Base-by-base conservation (phyloP, 2,329 filamentous ascomycete genomes). In the Phaeosphaeriaceae sp. region DNA sequence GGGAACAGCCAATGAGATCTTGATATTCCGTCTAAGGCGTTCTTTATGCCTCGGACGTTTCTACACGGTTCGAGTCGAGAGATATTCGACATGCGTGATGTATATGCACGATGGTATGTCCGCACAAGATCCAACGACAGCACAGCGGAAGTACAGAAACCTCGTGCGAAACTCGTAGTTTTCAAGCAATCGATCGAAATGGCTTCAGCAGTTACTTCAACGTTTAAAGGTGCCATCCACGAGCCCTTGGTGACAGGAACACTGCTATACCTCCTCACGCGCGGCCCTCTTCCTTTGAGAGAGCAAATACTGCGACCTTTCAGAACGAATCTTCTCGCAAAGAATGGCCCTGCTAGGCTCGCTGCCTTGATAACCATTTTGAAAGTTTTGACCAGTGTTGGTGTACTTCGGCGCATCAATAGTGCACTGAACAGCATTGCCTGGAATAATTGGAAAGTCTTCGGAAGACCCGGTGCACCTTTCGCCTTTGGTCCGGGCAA, bases 381-480 rank as follows among this genome's bases (percentile, higher is more conserved):
- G 25, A 73, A 74, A 54, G 25, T 66, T 17, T 56, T 72, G 2
- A 62, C 69, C 13, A 56, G 57, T 1, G 24, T 67, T 6, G 66
- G 66, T 2, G 51, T 70, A 3, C 41, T 61, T 11, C 65, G 55
- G n/a, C 59, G 60, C 15, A 54, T 65, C 20, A 70, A 68, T 41
- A 20, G 48, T 19, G 61, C 56, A 0, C 46, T 73, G 31, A 72
- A 71, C 40, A 33, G 58, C 1, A 45, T 69, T 31, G 71, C 71
- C 10, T 63, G 66, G 53, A 73, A 81, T 67, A 77, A 79, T 55
- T 80, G 77, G 74, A 54, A 76, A 72, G 53, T 52, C 1, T 49
- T 72, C 2, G 47, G 58, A 1, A 62, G 76, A 70, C 60, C 50
- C 15, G 67, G 69, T 4, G 60, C 60, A 17, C 52, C 58, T 0